A percentile compares a stretch with the other conserved stretches of the same genome.
Conservation (phyloP, 2,329 filamentous ascomycete species). For the Venturia effusa region DNA sequence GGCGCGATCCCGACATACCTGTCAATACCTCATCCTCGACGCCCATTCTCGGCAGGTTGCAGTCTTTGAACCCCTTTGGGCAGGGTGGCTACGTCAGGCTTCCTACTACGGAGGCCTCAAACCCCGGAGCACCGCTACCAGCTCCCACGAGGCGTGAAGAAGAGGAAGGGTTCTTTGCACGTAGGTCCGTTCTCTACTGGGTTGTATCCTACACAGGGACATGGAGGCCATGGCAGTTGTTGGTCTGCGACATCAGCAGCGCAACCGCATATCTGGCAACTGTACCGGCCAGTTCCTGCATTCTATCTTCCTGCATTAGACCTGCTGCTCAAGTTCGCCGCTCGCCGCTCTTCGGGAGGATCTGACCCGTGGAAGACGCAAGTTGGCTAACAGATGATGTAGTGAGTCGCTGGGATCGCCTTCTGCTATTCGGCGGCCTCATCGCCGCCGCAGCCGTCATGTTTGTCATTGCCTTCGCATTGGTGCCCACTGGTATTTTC, state of each 20-base stretch:
- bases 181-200: constrained; percentile 50
- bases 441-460: constrained; percentile 82
- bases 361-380: not conserved
- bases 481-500: constrained; percentile 65
- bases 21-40: constrained; percentile 61
- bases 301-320: constrained; percentile 26
- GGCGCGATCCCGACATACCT: constrained; percentile 66
- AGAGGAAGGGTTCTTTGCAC: constrained; percentile 87
- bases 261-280: not conserved
- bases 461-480: constrained; percentile 85
- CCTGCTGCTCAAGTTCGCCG: constrained; percentile 18
- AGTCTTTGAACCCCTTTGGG: constrained; percentile 80
- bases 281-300: constrained; percentile 28
- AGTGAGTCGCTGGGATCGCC: constrained; percentile 96
- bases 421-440: constrained; percentile 85
- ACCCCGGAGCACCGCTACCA: constrained; percentile 72
- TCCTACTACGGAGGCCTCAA: constrained; percentile 60
- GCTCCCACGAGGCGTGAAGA: constrained; percentile 79
- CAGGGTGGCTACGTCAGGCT: constrained; percentile 81
- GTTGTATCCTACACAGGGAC: not conserved
- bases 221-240: not conserved
- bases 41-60: constrained; percentile 69
- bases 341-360: not conserved
- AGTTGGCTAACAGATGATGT: constrained; percentile 13
- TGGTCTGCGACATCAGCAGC: constrained; percentile 11